Evolutionary conservation across 148 eudicot species (phyloP).

Genomic region (Heliosperma pusillum): DNA sequence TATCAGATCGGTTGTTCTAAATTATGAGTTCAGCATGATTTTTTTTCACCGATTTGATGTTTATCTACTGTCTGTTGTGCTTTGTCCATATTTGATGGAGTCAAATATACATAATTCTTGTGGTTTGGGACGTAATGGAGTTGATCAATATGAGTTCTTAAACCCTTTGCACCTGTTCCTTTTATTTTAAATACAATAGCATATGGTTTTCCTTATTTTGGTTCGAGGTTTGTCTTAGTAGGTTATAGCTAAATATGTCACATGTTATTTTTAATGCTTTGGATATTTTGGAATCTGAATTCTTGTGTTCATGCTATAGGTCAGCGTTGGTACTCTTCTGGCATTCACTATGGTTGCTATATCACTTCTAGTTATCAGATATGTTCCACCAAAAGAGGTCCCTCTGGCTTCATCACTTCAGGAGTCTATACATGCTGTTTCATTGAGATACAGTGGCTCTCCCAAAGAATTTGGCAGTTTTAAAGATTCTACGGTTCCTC

Average conservation of each 20-base stretch:
- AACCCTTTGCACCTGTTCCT: no score
- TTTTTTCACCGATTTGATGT: neutral
- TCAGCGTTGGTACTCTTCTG: constrained; percentile 65
- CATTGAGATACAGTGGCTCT: constrained; percentile 25
- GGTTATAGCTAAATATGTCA: neutral
- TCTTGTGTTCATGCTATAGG: constrained; percentile 34
- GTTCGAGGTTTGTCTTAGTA: neutral
- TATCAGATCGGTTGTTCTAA: neutral
- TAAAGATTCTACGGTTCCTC: constrained; percentile 30
- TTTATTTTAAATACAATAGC: no score
- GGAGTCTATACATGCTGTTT: constrained; percentile 34
- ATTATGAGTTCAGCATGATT: neutral
- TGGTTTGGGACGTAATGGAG: no score
- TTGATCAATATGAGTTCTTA: no score
- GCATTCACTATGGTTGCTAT: constrained; percentile 60
- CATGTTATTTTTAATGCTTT: neutral
- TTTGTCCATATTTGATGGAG: neutral
- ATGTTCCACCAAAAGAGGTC: constrained; percentile 48
- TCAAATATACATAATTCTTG: neutral
- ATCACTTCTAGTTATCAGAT: constrained; percentile 50
- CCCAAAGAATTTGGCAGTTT: constrained; percentile 25
- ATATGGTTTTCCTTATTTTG: no score
- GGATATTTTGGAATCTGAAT: constrained; percentile 13
- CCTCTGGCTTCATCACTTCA: constrained; percentile 41
- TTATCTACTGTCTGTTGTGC: neutral